phyloP scores from a whole-genome alignment of 331 rosid genomes.

The Spiraea crenata region DNA sequence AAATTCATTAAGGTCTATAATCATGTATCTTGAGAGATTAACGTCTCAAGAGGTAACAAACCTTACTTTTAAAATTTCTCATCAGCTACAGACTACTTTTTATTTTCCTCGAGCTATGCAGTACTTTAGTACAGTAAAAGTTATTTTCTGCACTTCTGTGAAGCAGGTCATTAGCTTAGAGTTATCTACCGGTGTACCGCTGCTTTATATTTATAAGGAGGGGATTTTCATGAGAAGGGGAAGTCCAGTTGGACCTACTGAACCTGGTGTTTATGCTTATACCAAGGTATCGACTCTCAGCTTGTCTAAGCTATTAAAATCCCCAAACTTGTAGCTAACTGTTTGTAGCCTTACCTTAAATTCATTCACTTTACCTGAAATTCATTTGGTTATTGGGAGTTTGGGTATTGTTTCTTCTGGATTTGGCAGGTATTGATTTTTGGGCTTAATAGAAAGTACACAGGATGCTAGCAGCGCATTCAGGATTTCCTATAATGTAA shows the following conservation, averaged over 20 bases:
- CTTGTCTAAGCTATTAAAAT: slow-evolving; percentile 2
- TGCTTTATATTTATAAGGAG: slow-evolving; percentile 28
- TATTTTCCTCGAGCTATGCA: neutral
- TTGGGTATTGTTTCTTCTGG: too few species aligned
- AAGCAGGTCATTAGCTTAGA: slow-evolving; percentile 29
- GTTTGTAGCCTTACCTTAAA: neutral
- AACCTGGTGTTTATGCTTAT: slow-evolving; percentile 30
- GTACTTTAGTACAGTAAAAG: neutral
- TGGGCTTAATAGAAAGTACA: too few species aligned
- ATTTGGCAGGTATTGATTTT: neutral
- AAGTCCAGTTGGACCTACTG: slow-evolving; percentile 31
- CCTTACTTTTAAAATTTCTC: neutral
- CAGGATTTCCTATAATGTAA: too few species aligned
- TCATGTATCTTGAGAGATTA: slow-evolving; percentile 33
- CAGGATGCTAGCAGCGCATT: too few species aligned
- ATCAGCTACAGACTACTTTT: neutral
- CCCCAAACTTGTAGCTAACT: neutral
- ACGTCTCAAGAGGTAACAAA: slow-evolving; percentile 31
- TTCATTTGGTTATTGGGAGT: neutral
- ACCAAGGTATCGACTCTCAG: slow-evolving; percentile 22
- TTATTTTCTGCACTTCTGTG: neutral
- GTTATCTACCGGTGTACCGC: slow-evolving; percentile 32
- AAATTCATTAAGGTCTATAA: slow-evolving; percentile 32
- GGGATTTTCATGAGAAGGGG: slow-evolving; percentile 24
- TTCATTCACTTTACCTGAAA: neutral